Evolutionary conservation across 2,329 filamentous ascomycete genomes (phyloP).

Genomic region (Setomelanomma holmii): DNA sequence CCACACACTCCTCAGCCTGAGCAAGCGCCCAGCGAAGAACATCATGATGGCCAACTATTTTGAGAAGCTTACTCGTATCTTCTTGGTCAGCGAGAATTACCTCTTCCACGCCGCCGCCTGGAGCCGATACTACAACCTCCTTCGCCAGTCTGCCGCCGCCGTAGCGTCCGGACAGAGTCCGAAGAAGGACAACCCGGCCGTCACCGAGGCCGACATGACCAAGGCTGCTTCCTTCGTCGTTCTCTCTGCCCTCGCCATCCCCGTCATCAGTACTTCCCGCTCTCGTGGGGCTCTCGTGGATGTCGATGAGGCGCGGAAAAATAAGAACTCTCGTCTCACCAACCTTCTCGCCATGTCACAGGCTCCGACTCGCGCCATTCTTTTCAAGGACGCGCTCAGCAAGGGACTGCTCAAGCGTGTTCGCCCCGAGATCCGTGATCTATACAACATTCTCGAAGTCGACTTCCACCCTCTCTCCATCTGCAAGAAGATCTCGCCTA

Average conservation of each 20-base stretch:
- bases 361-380: slow-evolving; percentile 83
- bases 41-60: slow-evolving; percentile 99
- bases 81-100: slow-evolving; percentile 99
- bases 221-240: slow-evolving; percentile 96
- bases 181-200: slow-evolving; percentile 93
- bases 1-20: slow-evolving; percentile 93
- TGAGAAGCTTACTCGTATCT: slow-evolving; percentile 98
- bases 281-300: slow-evolving; percentile 96
- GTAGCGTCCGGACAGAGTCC: slow-evolving; percentile 84
- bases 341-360: slow-evolving; percentile 93
- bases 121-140: slow-evolving; percentile 96
- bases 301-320: slow-evolving; percentile 95
- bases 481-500: slow-evolving; percentile 98
- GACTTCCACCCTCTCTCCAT: slow-evolving; percentile 99
- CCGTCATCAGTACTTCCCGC: slow-evolving; percentile 97
- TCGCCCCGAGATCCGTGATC: slow-evolving; percentile 90
- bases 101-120: slow-evolving; percentile 98
- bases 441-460: slow-evolving; percentile 98
- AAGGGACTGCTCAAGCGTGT: slow-evolving; percentile 94
- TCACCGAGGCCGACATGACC: slow-evolving; percentile 87
- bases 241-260: slow-evolving; percentile 93
- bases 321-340: slow-evolving; percentile 97
- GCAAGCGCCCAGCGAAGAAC: slow-evolving; percentile 98
- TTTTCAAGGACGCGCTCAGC: slow-evolving; percentile 95
- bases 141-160: slow-evolving; percentile 85